Percentiles rank a stretch among this genome's conserved stretches.
These are phyloP conservation scores for Rheum nobile DNA, from an alignment of 148 eudicot species.

Conservation along the genomic window DNA sequence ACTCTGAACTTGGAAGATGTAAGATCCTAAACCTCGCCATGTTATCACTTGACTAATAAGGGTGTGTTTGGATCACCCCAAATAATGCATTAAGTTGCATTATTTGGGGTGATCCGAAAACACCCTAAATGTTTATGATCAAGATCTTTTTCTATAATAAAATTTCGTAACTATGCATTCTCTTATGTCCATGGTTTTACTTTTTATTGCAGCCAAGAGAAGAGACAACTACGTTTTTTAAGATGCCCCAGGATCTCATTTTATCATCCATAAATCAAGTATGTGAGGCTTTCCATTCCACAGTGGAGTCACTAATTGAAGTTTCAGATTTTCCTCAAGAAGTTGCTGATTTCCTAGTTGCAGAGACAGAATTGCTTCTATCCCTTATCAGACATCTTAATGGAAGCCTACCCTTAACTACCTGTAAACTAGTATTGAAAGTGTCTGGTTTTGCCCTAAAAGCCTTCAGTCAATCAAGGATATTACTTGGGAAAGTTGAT, in stretches of 20 bases:
- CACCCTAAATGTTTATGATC: neutral
- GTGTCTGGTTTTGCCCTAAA: constrained; percentile 55
- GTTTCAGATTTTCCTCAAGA: constrained; percentile 42
- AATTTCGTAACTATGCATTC: neutral
- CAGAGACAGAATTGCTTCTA: constrained; percentile 64
- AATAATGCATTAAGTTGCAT: neutral
- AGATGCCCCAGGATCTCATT: constrained; percentile 37
- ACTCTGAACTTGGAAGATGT: constrained; percentile 41
- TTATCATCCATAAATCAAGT: constrained; percentile 42
- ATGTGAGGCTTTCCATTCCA: constrained; percentile 37
- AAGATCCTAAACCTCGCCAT: constrained; percentile 21
- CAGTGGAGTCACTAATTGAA: constrained; percentile 38
- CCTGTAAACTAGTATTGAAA: constrained; percentile 38
- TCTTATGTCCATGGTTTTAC: constrained; percentile 3
- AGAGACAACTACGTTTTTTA: constrained; percentile 17
- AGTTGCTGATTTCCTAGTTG: constrained; percentile 40
- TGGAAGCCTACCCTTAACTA: constrained; percentile 26
- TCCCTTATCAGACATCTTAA: constrained; percentile 34
- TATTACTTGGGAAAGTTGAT: constrained; percentile 29
- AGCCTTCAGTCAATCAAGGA: constrained; percentile 38
- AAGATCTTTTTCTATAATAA: neutral
- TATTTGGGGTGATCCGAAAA: no score
- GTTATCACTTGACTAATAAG: no score
- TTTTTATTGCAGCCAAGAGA: constrained; percentile 34
- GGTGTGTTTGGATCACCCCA: neutral